These are phyloP conservation scores for Cutaneotrichosporon cavernicola DNA, from an alignment of 1,284 basidiomycete genomes.

Conservation along the genomic window DNA sequence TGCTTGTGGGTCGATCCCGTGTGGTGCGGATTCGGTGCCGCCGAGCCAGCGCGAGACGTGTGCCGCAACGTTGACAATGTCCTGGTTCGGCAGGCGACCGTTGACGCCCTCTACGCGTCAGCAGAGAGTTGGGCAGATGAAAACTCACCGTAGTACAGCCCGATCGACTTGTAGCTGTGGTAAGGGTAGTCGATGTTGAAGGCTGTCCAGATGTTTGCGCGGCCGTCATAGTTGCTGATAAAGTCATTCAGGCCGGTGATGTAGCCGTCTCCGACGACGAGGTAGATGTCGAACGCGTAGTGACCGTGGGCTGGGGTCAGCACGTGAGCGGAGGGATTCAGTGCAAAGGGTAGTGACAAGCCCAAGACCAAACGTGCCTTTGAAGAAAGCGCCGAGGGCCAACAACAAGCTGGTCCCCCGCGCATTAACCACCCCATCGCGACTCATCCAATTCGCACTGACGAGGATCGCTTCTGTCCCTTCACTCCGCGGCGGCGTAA, in stretches of 20 bases:
- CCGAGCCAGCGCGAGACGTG: constrained; percentile 70
- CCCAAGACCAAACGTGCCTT: constrained; percentile 59
- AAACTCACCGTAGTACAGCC: constrained; percentile 77
- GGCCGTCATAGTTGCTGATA: constrained; percentile 79
- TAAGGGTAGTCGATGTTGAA: constrained; percentile 93
- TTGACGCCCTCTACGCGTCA: constrained; percentile 77
- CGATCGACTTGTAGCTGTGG: constrained; percentile 92
- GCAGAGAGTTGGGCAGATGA: neutral
- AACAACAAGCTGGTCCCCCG: constrained; percentile 82
- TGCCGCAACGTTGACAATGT: constrained; percentile 80
- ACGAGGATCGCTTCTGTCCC: constrained; percentile 89
- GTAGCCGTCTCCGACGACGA: constrained; percentile 85
- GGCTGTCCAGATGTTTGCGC: constrained; percentile 87
- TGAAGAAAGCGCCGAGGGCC: constrained; percentile 76
- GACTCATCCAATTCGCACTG: constrained; percentile 81
- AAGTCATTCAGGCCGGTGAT: constrained; percentile 91
- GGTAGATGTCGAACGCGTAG: constrained; percentile 91
- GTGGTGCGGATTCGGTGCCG: constrained; percentile 70
- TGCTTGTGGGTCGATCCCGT: constrained; percentile 61
- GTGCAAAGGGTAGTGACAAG: no score
- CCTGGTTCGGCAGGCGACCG: constrained; percentile 92
- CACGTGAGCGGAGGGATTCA: neutral
- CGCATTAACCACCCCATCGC: constrained; percentile 61
- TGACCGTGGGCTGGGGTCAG: constrained; percentile 68
- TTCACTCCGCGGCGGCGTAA: constrained; percentile 78